phyloP scores from a whole-genome alignment of 108 stramenopile genomes.

The Conticribra weissflogii region DNA sequence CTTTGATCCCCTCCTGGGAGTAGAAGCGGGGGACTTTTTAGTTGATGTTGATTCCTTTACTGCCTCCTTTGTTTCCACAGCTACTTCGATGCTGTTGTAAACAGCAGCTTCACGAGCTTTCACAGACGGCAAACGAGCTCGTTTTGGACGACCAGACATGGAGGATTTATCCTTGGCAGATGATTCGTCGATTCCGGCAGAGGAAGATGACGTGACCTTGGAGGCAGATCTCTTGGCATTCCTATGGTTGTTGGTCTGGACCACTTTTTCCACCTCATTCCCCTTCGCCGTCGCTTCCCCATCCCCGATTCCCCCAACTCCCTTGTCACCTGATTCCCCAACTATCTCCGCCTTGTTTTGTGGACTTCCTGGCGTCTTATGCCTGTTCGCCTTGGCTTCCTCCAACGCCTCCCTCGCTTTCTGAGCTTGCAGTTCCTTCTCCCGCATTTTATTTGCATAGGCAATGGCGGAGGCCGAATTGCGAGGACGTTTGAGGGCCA shows the following conservation, averaged over 20 bases:
- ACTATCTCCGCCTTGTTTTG: background rate
- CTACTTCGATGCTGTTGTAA: background rate
- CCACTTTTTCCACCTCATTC: conserved; percentile 8
- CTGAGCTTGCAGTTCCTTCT: background rate
- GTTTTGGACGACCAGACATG: background rate
- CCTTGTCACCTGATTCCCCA: background rate
- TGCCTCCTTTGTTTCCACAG: background rate
- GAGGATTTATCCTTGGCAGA: background rate
- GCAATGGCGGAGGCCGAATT: conserved; percentile 16
- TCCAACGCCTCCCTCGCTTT: background rate
- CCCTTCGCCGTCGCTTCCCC: background rate
- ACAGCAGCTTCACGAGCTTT: background rate
- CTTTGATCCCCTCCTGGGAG: background rate
- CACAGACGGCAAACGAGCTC: background rate
- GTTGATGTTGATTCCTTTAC: background rate
- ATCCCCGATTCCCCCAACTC: background rate
- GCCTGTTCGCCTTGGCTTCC: background rate
- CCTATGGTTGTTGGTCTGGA: background rate
- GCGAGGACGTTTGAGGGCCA: conserved; percentile 20
- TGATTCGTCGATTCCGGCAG: background rate
- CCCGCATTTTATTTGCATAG: conserved; percentile 18
- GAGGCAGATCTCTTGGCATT: background rate
- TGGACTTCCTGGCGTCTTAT: too few species aligned
- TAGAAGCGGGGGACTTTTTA: background rate
- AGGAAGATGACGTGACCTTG: background rate